These are phyloP conservation scores for Phaseolus lunatus DNA, from an alignment of 306 rosid species.

Conservation along the genomic window DNA sequence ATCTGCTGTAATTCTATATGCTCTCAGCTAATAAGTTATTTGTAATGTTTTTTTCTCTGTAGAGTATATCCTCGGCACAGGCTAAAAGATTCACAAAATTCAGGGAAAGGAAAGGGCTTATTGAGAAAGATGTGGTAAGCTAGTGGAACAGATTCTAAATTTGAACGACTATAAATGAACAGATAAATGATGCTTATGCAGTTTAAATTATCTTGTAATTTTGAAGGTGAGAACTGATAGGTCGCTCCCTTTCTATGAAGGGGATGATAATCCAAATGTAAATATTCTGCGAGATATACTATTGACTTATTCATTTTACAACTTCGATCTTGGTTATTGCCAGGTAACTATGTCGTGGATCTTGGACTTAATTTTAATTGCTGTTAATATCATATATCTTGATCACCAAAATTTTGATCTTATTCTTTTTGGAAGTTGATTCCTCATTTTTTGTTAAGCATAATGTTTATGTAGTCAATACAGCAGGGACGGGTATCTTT, in stretches of 20 bases:
- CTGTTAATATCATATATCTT: neutral
- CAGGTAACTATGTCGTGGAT: constrained; percentile 68
- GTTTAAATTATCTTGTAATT: constrained; percentile 47
- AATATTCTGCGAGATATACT: constrained; percentile 82
- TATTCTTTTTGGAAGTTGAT: neutral
- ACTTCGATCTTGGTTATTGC: constrained; percentile 99
- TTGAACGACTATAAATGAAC: constrained; percentile 27
- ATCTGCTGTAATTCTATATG: neutral
- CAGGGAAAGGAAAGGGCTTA: constrained; percentile 96
- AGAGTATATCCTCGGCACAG: constrained; percentile 86
- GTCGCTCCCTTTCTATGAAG: constrained; percentile 77
- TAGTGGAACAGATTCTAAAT: constrained; percentile 26
- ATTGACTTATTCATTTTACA: constrained; percentile 95
- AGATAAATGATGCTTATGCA: constrained; percentile 39
- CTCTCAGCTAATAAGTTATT: constrained; percentile 30
- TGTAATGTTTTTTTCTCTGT: constrained; percentile 43
- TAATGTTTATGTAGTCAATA: constrained; percentile 32
- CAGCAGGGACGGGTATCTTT: constrained; percentile 33
- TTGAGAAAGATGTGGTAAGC: constrained; percentile 98
- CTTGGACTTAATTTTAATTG: constrained; percentile 22
- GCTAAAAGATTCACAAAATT: constrained; percentile 95
- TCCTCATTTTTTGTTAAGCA: neutral
- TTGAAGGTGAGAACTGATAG: constrained; percentile 95
- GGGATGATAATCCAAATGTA: constrained; percentile 93
- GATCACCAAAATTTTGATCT: constrained; percentile 16